Percentiles rank a stretch among this genome's conserved stretches.
Conservation (phyloP, 306 rosid genomes). For the Sindora glabra region DNA sequence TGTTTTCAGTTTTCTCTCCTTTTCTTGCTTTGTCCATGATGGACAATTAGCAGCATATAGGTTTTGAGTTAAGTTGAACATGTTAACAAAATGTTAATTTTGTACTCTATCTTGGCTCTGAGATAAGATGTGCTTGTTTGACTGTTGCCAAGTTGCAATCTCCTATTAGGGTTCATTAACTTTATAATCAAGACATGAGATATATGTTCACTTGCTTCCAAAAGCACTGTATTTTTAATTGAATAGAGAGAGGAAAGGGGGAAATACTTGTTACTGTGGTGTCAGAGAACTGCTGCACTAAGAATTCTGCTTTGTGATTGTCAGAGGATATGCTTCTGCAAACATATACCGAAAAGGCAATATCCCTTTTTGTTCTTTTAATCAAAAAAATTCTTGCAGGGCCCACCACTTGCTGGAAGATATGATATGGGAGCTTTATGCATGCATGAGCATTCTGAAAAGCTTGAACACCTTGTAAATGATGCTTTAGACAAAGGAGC, state of each 20-base stretch:
- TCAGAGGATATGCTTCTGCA: neutral
- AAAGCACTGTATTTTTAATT: neutral
- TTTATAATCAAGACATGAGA: too few species aligned
- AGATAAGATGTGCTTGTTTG: neutral
- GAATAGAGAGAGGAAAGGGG: neutral
- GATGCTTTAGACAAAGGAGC: slow-evolving; percentile 92
- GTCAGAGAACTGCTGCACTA: neutral
- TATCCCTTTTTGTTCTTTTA: neutral
- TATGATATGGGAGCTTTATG: slow-evolving; percentile 96
- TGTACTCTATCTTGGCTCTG: neutral
- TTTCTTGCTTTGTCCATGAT: neutral
- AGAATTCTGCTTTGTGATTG: neutral
- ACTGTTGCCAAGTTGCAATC: neutral
- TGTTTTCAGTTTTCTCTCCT: neutral
- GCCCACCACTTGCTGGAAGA: slow-evolving; percentile 81
- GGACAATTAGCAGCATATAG: neutral
- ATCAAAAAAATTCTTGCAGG: slow-evolving; percentile 44
- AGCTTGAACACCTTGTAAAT: slow-evolving; percentile 72
- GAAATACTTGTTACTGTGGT: neutral
- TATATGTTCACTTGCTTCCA: too few species aligned
- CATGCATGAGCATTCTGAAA: slow-evolving; percentile 90
- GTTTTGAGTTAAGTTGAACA: neutral
- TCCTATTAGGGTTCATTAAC: too few species aligned
- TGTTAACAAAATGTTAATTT: neutral
- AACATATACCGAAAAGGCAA: neutral